Evolutionary conservation across 352 stramenopile species (phyloP).

Genomic region (Phytopythium kandeliae): DNA sequence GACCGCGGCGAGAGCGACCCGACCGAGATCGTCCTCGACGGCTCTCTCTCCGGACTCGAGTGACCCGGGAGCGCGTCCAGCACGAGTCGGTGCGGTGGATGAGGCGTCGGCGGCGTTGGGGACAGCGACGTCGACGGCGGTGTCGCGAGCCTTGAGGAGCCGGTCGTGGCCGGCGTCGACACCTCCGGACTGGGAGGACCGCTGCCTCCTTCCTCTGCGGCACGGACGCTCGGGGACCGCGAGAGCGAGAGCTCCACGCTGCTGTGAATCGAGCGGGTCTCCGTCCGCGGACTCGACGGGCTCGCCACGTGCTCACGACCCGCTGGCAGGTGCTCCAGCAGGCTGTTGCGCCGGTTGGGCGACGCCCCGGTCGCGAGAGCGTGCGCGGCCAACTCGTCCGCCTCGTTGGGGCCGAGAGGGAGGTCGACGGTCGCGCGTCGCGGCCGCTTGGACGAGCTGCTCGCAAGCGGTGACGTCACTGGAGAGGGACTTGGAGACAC

Average conservation of each 20-base stretch:
- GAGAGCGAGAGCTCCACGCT: neutral
- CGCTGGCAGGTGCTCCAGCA: neutral
- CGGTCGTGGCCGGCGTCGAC: too few relatives aligned
- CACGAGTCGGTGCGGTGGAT: too few relatives aligned
- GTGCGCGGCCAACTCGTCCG: neutral
- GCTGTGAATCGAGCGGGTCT: neutral
- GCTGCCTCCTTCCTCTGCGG: too few relatives aligned
- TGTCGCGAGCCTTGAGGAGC: too few relatives aligned
- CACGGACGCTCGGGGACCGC: too few relatives aligned
- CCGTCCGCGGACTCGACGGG: neutral
- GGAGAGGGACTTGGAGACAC: constrained; percentile 5
- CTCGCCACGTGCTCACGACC: neutral
- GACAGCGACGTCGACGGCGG: too few relatives aligned
- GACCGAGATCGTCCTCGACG: neutral
- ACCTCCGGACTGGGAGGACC: too few relatives aligned
- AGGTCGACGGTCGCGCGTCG: neutral
- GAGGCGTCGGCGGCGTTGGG: too few relatives aligned
- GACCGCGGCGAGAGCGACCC: neutral
- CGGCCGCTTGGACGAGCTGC: neutral
- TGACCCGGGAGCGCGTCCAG: too few relatives aligned
- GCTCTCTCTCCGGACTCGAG: constrained; percentile 1
- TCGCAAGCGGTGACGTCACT: neutral
- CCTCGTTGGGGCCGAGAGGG: neutral
- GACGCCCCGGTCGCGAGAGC: too few relatives aligned
- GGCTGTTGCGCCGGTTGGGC: neutral